Percentiles rank a stretch among this genome's conserved stretches.
phyloP scores from a whole-genome alignment of 1,284 basidiomycete genomes.

The Mycena sp. region DNA sequence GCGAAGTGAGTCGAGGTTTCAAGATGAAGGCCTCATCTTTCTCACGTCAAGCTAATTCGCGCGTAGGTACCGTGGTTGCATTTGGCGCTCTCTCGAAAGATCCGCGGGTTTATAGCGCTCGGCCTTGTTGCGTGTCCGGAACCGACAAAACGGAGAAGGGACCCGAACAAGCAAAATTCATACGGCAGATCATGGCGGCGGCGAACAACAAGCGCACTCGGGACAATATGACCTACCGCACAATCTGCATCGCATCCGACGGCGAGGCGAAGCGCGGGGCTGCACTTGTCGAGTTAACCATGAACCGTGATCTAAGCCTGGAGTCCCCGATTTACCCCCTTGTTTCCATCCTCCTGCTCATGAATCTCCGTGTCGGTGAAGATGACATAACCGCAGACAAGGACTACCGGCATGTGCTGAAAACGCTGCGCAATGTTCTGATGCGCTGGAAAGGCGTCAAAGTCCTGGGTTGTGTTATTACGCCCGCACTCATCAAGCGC shows the following conservation, averaged over 20 bases:
- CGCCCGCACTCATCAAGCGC: not conserved
- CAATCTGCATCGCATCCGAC: too few relatives aligned
- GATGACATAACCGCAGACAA: conserved; percentile 14
- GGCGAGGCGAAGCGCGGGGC: too few relatives aligned
- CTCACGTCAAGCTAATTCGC: conserved; percentile 17
- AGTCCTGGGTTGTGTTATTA: not conserved
- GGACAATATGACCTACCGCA: too few relatives aligned
- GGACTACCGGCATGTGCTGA: conserved; percentile 16
- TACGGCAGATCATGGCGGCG: too few relatives aligned
- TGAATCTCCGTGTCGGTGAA: conserved; percentile 21
- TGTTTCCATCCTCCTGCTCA: conserved; percentile 3
- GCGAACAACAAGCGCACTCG: too few relatives aligned
- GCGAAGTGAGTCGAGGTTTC: conserved; percentile 31
- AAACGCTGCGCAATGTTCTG: not conserved
- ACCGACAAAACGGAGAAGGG: too few relatives aligned
- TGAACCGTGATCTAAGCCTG: too few relatives aligned
- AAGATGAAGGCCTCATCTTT: not conserved
- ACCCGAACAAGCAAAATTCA: too few relatives aligned
- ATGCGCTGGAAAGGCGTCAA: not conserved
- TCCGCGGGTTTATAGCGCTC: conserved; percentile 27
- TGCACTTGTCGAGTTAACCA: too few relatives aligned
- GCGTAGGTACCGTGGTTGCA: conserved; percentile 38
- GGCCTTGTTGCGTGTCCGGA: conserved; percentile 4
- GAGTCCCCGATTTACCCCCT: conserved; percentile 7
- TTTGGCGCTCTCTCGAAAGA: conserved; percentile 31